Conservation (phyloP, 2,329 filamentous ascomycete species). For the Trichoderma sp. region DNA sequence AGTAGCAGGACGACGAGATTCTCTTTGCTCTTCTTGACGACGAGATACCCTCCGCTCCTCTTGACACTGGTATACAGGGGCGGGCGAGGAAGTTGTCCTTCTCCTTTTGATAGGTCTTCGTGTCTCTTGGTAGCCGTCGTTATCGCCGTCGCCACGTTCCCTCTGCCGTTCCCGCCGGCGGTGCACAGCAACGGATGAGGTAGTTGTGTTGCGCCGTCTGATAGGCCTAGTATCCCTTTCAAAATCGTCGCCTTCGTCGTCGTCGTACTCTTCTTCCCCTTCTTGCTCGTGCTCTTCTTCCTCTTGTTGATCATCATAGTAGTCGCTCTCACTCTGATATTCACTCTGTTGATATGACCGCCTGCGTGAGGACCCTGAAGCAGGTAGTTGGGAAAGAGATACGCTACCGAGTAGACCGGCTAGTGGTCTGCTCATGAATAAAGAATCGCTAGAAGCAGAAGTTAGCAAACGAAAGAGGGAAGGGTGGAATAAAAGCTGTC, state of each 20-base stretch:
- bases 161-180: neutral
- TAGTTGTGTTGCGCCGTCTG: slow-evolving; percentile 20
- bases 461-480: neutral
- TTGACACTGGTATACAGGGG: neutral
- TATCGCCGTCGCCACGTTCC: neutral
- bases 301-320: neutral
- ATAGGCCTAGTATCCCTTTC: slow-evolving; percentile 30
- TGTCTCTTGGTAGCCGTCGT: neutral
- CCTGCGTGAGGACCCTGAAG: neutral
- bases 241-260: slow-evolving; percentile 28
- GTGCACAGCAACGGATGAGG: neutral
- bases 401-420: neutral
- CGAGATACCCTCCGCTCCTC: neutral
- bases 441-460: neutral
- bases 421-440: neutral
- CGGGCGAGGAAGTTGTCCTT: neutral
- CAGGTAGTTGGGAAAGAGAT: neutral
- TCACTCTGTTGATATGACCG: neutral
- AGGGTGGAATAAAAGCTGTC: neutral
- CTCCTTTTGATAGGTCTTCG: neutral
- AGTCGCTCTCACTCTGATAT: neutral
- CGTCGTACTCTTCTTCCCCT: neutral
- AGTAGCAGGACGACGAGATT: neutral
- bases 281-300: neutral
- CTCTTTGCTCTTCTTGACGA: neutral